These are phyloP conservation scores for Penicillium paneum DNA, from an alignment of 2,329 filamentous ascomycete species.

Conservation along the genomic window DNA sequence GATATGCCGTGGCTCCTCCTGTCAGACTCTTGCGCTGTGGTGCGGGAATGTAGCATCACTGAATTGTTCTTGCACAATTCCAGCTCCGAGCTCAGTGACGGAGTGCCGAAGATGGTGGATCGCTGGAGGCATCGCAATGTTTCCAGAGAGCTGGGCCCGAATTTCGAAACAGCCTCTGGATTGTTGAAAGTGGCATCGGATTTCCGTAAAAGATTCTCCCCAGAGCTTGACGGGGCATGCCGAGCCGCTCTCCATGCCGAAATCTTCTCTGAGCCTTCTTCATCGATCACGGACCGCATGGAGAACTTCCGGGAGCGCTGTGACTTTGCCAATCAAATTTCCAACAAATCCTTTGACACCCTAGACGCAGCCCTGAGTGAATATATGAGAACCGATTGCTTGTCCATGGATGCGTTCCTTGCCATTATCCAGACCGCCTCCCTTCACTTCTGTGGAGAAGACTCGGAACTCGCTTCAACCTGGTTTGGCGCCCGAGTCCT, in stretches of 20 bases:
- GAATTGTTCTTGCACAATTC: constrained; percentile 74
- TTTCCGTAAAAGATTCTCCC: constrained; percentile 68
- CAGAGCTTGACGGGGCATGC: constrained; percentile 66
- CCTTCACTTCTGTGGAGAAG: constrained; percentile 39
- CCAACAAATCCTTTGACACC: constrained; percentile 73
- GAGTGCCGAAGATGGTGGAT: constrained; percentile 39
- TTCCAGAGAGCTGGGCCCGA: constrained; percentile 49
- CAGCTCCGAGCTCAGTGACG: constrained; percentile 35
- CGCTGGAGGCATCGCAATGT: constrained; percentile 47
- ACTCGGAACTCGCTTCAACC: constrained; percentile 52
- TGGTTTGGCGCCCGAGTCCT: constrained; percentile 73
- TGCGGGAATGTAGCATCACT: constrained; percentile 73
- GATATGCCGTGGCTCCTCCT: constrained; percentile 81
- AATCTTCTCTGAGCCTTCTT: constrained; percentile 68
- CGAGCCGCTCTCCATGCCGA: constrained; percentile 67
- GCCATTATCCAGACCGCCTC: constrained; percentile 51
- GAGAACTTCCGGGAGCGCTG: constrained; percentile 74
- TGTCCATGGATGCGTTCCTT: constrained; percentile 53
- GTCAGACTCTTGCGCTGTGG: constrained; percentile 73
- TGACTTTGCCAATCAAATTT: constrained; percentile 73
- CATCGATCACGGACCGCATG: constrained; percentile 70
- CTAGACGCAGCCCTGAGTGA: constrained; percentile 68
- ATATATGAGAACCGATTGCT: constrained; percentile 52
- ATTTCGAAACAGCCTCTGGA: constrained; percentile 55
- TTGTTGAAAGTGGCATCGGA: constrained; percentile 67